Base-by-base conservation (phyloP, 805 yeast genomes). In the Starmerella kuoi region DNA sequence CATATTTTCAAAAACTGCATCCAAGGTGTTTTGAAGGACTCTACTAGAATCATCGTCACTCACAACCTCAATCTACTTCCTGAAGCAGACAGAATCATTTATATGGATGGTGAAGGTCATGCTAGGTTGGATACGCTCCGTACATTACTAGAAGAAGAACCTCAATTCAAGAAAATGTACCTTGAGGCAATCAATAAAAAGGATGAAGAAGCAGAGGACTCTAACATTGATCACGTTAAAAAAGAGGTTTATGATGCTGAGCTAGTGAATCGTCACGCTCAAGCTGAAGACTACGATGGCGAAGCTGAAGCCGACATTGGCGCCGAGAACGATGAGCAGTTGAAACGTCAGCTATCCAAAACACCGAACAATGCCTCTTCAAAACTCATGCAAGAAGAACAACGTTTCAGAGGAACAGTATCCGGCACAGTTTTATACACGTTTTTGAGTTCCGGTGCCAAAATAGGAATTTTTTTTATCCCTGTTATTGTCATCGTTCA, bases 11-110 rank as follows among this genome's bases (percentile, higher is more conserved):
- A 74, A 24, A 64, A 73, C 31, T 84, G 94, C 60, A 59, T 84
- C 34, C 49, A 70, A 46, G 86, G 82, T 0, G 46, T 74, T 22
- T 56, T 85, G 45, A 61, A 63, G 31, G 59, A 61, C 17, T 74
- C 70, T 53, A 85, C 95, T 0, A 68, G 91, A 52, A 54, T 85
- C 9, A 65, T 84, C 53, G 93, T 93, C 2, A 85, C 95, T 0
- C 95, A 84, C 59, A 94, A 85, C 57, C 64, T 85, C 38, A 73
- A 84, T 5, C 64, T 84, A 46, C 71, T 84, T 47, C 73, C 73
- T 18, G 61, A 69, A 42, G 91, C 93, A 15, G 84, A 79, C 56
- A 67, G 79, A 36, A 63, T 85, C 25, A 67, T 85, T 11, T 81
- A 78, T 47, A 60, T 85, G 44, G 39, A 53, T 24, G 75, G 79